phyloP scores from a whole-genome alignment of 371 early-diverging fungal genomes.

The Lichtheimia ramosa region DNA sequence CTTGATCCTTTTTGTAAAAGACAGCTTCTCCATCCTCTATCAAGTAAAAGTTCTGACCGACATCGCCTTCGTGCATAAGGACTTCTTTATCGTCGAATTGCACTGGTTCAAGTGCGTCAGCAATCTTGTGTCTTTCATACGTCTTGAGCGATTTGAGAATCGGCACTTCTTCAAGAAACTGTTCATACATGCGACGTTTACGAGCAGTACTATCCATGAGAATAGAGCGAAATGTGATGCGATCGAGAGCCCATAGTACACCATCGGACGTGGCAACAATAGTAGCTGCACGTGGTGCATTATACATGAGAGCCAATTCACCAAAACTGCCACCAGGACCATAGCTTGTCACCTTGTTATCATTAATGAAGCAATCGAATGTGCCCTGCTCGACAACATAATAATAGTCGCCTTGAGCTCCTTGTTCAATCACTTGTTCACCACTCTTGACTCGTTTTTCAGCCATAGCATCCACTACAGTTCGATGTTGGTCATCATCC shows the following conservation, averaged over 20 bases:
- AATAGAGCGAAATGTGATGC: conserved; percentile 78
- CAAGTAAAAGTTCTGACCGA: conserved; percentile 63
- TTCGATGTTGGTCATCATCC: conserved; percentile 93
- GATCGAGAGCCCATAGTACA: conserved; percentile 83
- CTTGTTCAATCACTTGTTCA: conserved; percentile 90
- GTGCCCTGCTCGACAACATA: conserved; percentile 96
- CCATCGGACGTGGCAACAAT: conserved; percentile 67
- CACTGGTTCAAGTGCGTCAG: conserved; percentile 78
- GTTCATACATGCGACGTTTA: conserved; percentile 79
- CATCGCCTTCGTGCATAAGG: conserved; percentile 73
- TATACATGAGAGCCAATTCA: conserved; percentile 91
- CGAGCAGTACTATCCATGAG: conserved; percentile 74
- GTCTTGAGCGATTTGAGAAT: conserved; percentile 64
- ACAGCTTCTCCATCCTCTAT: conserved; percentile 89
- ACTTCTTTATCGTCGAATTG: conserved; percentile 66
- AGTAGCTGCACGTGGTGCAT: conserved; percentile 88
- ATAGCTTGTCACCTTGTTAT: conserved; percentile 66
- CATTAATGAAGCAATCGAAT: conserved; percentile 88
- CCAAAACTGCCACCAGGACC: conserved; percentile 79
- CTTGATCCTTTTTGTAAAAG: conserved; percentile 30
- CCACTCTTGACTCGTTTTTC: conserved; percentile 79
- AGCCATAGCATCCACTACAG: conserved; percentile 96
- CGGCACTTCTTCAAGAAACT: conserved; percentile 72
- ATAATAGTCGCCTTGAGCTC: conserved; percentile 95
- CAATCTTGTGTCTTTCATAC: conserved; percentile 79